Conservation (phyloP, 208 protist genomes). For the Leishmania aethiopica region DNA sequence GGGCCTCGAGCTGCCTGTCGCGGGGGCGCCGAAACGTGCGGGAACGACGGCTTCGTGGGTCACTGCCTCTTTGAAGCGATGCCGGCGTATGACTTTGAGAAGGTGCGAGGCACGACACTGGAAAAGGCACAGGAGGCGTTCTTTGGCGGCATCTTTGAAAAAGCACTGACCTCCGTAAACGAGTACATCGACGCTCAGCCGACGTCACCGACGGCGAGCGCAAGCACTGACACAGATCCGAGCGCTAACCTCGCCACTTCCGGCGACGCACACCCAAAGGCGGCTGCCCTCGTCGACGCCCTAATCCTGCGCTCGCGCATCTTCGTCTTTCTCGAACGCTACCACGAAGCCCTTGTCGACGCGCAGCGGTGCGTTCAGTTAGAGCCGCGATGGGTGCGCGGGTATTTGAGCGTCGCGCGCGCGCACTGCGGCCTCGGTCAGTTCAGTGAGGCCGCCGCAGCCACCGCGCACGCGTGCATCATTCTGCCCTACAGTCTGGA, state of each 20-base stretch:
- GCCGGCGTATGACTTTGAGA: constrained; percentile 29
- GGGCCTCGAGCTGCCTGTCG: constrained; percentile 34
- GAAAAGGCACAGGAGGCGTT: constrained; percentile 26
- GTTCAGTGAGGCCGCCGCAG: constrained; percentile 39
- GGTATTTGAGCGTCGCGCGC: constrained; percentile 63
- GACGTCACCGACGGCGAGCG: not conserved
- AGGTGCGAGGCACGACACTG: constrained; percentile 23
- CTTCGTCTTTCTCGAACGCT: constrained; percentile 61
- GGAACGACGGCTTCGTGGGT: constrained; percentile 7
- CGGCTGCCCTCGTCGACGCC: constrained; percentile 34
- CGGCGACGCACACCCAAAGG: not conserved
- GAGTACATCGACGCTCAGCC: constrained; percentile 7
- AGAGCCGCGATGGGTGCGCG: constrained; percentile 68
- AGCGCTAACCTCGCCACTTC: not conserved
- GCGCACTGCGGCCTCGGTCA: constrained; percentile 61
- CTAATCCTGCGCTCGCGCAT: constrained; percentile 65
- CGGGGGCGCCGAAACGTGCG: not conserved
- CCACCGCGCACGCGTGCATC: constrained; percentile 38
- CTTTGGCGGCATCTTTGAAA: constrained; percentile 26
- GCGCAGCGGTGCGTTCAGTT: constrained; percentile 46
- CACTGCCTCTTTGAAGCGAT: constrained; percentile 32
- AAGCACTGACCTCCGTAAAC: constrained; percentile 27
- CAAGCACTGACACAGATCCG: not conserved
- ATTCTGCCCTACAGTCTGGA: constrained; percentile 61
- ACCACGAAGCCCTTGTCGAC: constrained; percentile 52